phyloP scores from a whole-genome alignment of 257 asterid genomes.

The Cruciata laevipes region DNA sequence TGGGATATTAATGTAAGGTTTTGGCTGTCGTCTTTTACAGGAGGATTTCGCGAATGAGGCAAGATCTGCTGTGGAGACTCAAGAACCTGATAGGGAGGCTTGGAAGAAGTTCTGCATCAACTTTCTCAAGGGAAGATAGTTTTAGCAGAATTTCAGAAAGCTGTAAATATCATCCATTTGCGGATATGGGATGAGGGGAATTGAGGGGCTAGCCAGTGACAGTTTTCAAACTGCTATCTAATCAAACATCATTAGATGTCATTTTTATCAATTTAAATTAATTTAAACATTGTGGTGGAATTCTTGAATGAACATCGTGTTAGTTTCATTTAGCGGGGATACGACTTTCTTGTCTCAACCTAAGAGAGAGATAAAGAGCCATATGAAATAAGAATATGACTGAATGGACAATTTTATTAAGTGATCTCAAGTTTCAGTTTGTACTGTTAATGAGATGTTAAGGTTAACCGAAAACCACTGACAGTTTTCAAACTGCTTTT shows the following conservation, averaged over 20 bases:
- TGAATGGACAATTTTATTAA: too few species aligned
- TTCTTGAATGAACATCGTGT: too few species aligned
- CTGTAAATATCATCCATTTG: constrained; percentile 30
- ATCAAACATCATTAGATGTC: constrained; percentile 5
- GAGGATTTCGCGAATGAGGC: constrained; percentile 52
- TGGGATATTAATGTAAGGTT: background rate
- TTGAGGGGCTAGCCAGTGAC: background rate
- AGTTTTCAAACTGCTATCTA: background rate
- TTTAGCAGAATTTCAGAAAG: constrained; percentile 11
- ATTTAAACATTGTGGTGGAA: too few species aligned
- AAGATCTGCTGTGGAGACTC: constrained; percentile 38
- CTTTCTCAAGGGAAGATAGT: constrained; percentile 76
- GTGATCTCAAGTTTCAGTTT: too few species aligned
- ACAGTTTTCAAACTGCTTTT: too few species aligned
- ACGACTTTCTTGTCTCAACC: too few species aligned
- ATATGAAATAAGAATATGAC: too few species aligned
- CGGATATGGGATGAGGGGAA: constrained; percentile 13
- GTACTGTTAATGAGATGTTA: too few species aligned
- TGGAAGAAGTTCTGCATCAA: constrained; percentile 73
- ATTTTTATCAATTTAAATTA: background rate
- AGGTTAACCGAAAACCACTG: too few species aligned
- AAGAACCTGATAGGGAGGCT: constrained; percentile 60
- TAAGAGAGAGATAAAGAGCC: too few species aligned
- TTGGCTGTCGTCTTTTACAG: constrained; percentile 21
- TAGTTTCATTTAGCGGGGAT: too few species aligned